These are phyloP conservation scores for Coniosporium apollinis DNA, from an alignment of 495 filamentous ascomycete species.

Conservation along the genomic window DNA sequence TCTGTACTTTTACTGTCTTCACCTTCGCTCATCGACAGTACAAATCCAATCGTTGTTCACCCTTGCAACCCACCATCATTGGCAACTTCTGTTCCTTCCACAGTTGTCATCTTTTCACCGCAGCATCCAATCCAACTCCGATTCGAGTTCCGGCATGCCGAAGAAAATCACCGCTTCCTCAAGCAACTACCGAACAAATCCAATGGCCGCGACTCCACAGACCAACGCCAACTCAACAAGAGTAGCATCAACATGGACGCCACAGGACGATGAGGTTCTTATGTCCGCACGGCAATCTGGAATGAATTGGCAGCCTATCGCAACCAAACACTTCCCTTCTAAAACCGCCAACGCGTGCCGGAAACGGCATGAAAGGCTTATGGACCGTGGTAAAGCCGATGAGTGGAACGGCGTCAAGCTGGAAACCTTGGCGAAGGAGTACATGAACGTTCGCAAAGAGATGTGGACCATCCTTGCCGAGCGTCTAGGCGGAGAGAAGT, in stretches of 20 bases:
- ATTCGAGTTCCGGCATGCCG: too few relatives aligned
- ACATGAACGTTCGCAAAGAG: constrained; percentile 49
- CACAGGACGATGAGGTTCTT: constrained; percentile 45
- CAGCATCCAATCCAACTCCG: too few relatives aligned
- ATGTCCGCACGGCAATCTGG: constrained; percentile 43
- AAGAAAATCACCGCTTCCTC: constrained; percentile 10
- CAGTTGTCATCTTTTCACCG: too few relatives aligned
- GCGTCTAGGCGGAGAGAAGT: constrained; percentile 43
- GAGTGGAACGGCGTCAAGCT: constrained; percentile 53
- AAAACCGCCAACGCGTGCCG: constrained; percentile 68
- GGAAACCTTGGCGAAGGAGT: constrained; percentile 46
- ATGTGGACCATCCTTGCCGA: constrained; percentile 52
- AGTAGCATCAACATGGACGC: constrained; percentile 33
- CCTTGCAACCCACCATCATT: too few relatives aligned
- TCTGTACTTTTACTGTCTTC: too few relatives aligned
- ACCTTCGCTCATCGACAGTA: too few relatives aligned
- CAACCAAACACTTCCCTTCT: constrained; percentile 45
- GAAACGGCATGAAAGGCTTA: constrained; percentile 57
- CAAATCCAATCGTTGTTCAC: too few relatives aligned
- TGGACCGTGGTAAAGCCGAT: constrained; percentile 45
- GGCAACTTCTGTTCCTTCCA: too few relatives aligned
- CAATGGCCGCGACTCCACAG: constrained; percentile 7
- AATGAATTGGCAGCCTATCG: constrained; percentile 58
- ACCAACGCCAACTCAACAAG: not conserved
- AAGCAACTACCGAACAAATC: not conserved